These are phyloP conservation scores for Tetrahymena borealis DNA, from an alignment of 73 alveolate species.

Conservation along the genomic window DNA sequence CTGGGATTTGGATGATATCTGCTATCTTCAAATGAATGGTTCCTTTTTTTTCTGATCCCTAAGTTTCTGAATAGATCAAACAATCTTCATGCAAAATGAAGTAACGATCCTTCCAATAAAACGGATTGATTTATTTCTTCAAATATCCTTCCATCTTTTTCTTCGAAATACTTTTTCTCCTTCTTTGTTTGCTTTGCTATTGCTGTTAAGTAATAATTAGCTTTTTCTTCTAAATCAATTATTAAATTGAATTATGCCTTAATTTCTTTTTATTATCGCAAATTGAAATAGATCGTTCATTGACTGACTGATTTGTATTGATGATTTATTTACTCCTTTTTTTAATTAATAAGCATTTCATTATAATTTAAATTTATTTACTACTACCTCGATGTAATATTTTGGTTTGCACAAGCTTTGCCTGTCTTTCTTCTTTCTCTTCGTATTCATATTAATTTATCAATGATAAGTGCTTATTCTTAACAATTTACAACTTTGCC, in stretches of 20 bases:
- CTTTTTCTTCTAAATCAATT: background rate
- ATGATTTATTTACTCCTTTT: too few species aligned
- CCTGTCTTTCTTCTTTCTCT: too few species aligned
- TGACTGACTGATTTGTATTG: too few species aligned
- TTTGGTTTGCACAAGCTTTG: too few species aligned
- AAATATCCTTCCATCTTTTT: constrained; percentile 51
- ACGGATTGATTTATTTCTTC: constrained; percentile 37
- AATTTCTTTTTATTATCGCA: background rate
- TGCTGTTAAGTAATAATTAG: background rate
- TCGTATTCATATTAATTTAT: too few species aligned
- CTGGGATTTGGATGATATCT: constrained; percentile 34
- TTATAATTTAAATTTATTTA: too few species aligned
- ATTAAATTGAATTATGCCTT: background rate
- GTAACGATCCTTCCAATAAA: constrained; percentile 49
- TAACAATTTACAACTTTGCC: too few species aligned
- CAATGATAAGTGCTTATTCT: too few species aligned
- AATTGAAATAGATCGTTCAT: too few species aligned
- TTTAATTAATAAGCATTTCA: too few species aligned
- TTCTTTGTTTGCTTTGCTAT: background rate
- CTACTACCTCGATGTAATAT: too few species aligned
- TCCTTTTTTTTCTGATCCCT: constrained; percentile 40
- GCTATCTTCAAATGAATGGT: constrained; percentile 37
- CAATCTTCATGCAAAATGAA: constrained; percentile 39
- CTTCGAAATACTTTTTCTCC: background rate
- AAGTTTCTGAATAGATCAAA: constrained; percentile 38